phyloP scores from a whole-genome alignment of 257 asterid genomes.

The Gentiana dahurica region DNA sequence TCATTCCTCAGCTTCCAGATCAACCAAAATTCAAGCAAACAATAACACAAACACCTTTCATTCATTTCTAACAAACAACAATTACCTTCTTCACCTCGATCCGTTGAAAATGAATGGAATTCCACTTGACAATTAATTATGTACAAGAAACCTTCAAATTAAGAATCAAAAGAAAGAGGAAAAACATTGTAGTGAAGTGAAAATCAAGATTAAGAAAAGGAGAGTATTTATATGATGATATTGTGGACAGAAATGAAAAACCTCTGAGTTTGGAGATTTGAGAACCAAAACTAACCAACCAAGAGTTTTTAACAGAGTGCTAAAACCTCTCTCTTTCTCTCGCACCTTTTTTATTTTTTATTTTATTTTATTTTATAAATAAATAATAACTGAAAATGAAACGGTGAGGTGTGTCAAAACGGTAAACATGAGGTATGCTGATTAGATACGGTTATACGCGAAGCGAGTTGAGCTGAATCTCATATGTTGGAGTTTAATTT shows the following conservation, averaged over 20 bases:
- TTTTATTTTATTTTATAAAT: not conserved
- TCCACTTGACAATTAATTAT: not conserved
- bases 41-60: not conserved
- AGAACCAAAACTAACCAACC: slow-evolving; percentile 16
- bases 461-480: too few relatives aligned
- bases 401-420: too few relatives aligned
- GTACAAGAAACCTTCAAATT: not conserved
- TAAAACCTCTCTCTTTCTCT: slow-evolving; percentile 18
- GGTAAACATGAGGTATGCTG: too few relatives aligned
- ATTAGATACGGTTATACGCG: too few relatives aligned
- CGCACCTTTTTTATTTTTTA: not conserved
- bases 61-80: not conserved
- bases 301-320: slow-evolving; percentile 22
- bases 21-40: not conserved
- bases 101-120: slow-evolving; percentile 1
- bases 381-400: too few relatives aligned
- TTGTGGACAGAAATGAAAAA: slow-evolving; percentile 13
- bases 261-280: slow-evolving; percentile 11
- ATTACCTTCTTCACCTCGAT: slow-evolving; percentile 1
- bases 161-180: not conserved
- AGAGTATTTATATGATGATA: slow-evolving; percentile 5
- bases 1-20: not conserved
- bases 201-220: slow-evolving; percentile 3
- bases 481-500: too few relatives aligned
- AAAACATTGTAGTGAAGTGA: slow-evolving; percentile 5